These are phyloP conservation scores for Adansonia rubrostipa DNA, from an alignment of 441 rosid genomes.

Conservation along the genomic window DNA sequence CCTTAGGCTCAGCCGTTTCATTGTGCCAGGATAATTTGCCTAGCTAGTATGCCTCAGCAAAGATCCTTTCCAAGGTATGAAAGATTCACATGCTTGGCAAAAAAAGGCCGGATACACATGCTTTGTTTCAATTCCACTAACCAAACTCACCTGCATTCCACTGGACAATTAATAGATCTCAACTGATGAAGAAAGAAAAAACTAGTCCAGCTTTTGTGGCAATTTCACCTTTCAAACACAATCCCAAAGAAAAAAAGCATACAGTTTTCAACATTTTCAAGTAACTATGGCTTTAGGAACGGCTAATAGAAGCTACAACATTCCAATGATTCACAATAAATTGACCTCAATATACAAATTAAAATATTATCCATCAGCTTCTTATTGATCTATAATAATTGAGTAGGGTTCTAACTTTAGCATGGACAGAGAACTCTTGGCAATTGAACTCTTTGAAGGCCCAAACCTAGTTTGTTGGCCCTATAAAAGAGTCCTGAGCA, in stretches of 20 bases:
- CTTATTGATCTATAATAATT: neutral
- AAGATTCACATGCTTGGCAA: neutral
- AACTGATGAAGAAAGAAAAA: neutral
- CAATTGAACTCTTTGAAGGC: neutral
- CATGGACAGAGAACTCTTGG: neutral
- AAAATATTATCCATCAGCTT: neutral
- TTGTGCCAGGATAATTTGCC: too few relatives aligned
- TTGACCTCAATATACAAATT: neutral
- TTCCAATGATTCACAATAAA: neutral
- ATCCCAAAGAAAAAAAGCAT: neutral
- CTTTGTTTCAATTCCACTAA: too few relatives aligned
- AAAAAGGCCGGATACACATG: neutral
- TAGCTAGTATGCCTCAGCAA: too few relatives aligned
- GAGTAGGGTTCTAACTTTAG: neutral
- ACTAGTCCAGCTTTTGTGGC: neutral
- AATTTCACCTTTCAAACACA: neutral
- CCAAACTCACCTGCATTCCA: constrained; percentile 5
- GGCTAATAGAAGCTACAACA: neutral
- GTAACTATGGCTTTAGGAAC: too few relatives aligned
- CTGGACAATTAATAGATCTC: neutral
- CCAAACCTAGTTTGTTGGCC: neutral
- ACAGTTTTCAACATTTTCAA: neutral
- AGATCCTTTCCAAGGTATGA: neutral
- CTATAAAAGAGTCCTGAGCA: neutral
- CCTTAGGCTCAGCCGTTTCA: neutral